Percentiles rank a stretch among this genome's conserved stretches.
phyloP scores from a whole-genome alignment of 306 rosid species.

The Sophora flavescens region DNA sequence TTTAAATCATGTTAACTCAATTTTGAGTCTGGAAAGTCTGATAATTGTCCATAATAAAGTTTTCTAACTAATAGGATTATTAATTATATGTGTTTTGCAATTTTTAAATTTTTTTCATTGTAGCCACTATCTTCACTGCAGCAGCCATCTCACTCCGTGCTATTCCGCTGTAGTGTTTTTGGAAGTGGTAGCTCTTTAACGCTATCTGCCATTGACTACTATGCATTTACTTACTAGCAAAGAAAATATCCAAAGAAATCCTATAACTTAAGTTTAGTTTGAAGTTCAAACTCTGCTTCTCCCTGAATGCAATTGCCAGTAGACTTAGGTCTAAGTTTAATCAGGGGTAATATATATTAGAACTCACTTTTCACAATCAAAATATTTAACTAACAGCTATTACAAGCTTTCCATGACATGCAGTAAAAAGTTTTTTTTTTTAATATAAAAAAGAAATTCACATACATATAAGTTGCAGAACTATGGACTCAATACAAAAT shows the following conservation, averaged over 20 bases:
- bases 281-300: conserved; percentile 26
- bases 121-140: not conserved
- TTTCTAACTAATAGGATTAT: not conserved
- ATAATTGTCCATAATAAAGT: too few relatives aligned
- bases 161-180: not conserved
- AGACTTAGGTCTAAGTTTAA: conserved; percentile 11
- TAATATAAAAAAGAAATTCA: not conserved
- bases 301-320: conserved; percentile 4
- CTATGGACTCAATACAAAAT: conserved; percentile 20
- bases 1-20: not conserved
- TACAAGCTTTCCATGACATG: conserved; percentile 28
- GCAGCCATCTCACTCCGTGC: not conserved
- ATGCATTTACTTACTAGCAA: conserved; percentile 8
- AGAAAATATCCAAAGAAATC: conserved; percentile 29
- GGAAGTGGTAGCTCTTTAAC: not conserved
- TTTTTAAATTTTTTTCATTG: too few relatives aligned
- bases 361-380: conserved; percentile 32
- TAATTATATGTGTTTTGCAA: not conserved
- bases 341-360: not conserved
- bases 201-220: not conserved
- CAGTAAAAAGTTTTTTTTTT: not conserved
- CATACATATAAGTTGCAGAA: conserved; percentile 9
- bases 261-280: conserved; percentile 12
- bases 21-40: not conserved
- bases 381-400: conserved; percentile 1